These are phyloP conservation scores for Beauveria bassiana DNA, from an alignment of 2,329 filamentous ascomycete species.

Conservation along the genomic window DNA sequence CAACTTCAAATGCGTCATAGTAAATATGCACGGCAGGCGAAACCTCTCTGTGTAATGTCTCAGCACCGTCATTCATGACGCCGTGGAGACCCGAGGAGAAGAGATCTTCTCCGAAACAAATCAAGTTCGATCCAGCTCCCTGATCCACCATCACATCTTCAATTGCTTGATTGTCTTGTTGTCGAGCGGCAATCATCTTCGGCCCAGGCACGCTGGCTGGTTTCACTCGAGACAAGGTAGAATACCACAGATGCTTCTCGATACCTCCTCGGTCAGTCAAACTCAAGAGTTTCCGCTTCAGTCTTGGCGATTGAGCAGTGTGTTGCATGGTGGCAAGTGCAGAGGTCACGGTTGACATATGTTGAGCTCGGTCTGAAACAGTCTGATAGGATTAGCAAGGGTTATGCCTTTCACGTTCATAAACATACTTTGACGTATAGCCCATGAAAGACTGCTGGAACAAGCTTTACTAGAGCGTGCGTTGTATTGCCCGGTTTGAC, in stretches of 20 bases:
- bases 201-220: not conserved
- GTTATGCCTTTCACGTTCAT: no score
- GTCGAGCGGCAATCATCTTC: not conserved
- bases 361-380: constrained; percentile 19
- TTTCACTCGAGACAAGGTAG: not conserved
- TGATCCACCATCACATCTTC: not conserved
- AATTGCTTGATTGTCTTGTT: no score
- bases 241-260: not conserved
- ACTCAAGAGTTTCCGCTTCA: constrained; percentile 22
- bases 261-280: constrained; percentile 1
- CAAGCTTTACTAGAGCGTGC: constrained; percentile 21
- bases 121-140: not conserved
- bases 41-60: not conserved
- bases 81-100: not conserved
- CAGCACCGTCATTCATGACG: not conserved
- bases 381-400: constrained; percentile 13
- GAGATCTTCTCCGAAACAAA: constrained; percentile 2
- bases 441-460: constrained; percentile 30
- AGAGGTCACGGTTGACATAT: constrained; percentile 22
- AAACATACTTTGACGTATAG: constrained; percentile 26
- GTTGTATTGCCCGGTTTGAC: constrained; percentile 13
- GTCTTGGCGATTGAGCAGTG: constrained; percentile 25
- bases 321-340: constrained; percentile 25
- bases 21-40: not conserved
- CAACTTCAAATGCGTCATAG: not conserved